These are phyloP conservation scores for Martensiomyces pterosporus DNA, from an alignment of 192 early-diverging fungal genomes.

Conservation along the genomic window DNA sequence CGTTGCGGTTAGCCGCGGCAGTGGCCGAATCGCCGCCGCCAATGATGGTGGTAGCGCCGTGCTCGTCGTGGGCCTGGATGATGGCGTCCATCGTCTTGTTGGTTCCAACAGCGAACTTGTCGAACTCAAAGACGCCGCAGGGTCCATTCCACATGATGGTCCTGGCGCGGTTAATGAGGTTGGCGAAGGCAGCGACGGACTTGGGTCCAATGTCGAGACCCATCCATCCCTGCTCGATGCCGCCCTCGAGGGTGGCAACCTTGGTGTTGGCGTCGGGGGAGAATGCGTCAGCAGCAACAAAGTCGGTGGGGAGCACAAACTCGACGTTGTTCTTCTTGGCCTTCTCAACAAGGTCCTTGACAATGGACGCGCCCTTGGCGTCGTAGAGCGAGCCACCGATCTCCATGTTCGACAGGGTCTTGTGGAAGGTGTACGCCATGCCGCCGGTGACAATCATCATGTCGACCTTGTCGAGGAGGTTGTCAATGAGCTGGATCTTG, in stretches of 20 bases:
- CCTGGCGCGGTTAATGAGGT: slow-evolving; percentile 70
- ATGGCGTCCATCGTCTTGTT: slow-evolving; percentile 81
- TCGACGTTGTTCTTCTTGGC: slow-evolving; percentile 86
- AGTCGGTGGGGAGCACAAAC: slow-evolving; percentile 88
- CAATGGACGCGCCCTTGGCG: slow-evolving; percentile 79
- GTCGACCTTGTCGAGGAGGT: slow-evolving; percentile 93
- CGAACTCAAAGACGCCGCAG: slow-evolving; percentile 97
- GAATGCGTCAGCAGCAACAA: slow-evolving; percentile 86
- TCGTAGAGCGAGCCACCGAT: slow-evolving; percentile 95
- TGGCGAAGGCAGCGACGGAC: slow-evolving; percentile 67
- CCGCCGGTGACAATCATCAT: slow-evolving; percentile 83
- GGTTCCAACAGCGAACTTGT: slow-evolving; percentile 86
- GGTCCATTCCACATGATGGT: slow-evolving; percentile 99
- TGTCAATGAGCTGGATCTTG: slow-evolving; percentile 98
- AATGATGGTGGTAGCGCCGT: slow-evolving; percentile 85
- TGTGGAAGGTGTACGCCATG: slow-evolving; percentile 99
- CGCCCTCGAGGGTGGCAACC: slow-evolving; percentile 79
- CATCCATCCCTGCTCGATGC: slow-evolving; percentile 87
- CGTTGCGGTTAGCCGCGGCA: slow-evolving; percentile 82
- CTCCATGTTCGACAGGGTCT: slow-evolving; percentile 78
- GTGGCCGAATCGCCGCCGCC: slow-evolving; percentile 99
- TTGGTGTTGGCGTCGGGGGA: slow-evolving; percentile 75
- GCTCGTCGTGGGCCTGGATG: slow-evolving; percentile 70
- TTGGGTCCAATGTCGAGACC: slow-evolving; percentile 88
- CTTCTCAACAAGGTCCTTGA: slow-evolving; percentile 76